Base-by-base conservation (phyloP, 164 flowering plant species). In the Chimonanthus praecox region DNA sequence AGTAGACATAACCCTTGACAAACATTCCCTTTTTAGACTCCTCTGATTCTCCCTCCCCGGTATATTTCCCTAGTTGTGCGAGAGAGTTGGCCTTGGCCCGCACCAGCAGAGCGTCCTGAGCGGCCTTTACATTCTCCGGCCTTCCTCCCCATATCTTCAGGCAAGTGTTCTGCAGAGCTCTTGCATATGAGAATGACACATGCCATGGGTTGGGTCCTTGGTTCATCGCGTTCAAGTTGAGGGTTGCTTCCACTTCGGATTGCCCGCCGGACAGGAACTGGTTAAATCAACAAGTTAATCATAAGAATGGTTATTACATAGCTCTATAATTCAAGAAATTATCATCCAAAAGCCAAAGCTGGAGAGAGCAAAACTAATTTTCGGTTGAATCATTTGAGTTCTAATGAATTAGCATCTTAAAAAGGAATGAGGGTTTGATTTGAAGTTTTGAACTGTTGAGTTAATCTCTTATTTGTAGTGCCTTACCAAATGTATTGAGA, bases 241-340 rank as follows among this genome's bases (percentile, higher is more conserved):
- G 68, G 67, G 97, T 93, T 10, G 98, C 98, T 75, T 93, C 98
- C 47, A 91, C 90, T 79, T 93, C 98, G 43, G 98, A 93, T 83
- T 93, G 98, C 74, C 98, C 97, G 61, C 97, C 97, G 49, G 98
- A 91, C 85, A 93, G 81, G 78, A 93, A 93, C 98, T 93, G 88
- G 72, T 4, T 79, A 16, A 70, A 79, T 43, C 43, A 66, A 66
- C 45, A 63, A 33, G 49, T 2, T n/a, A 54, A 54, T 54, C 16
- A 54, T 10, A 54, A 54, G 0, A 50, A 50, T 50, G 58, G n/a
- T n/a, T 54, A 54, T 54, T 15, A 54, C 11, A n/a, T 54, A 54
- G 60, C 60, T 54, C 2, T n/a, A 54, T 1, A 54, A 11, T 3
- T n/a, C 60, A 54, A 13, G 5, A 4, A 54, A n/a, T 13, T n/a